These are phyloP conservation scores for Pythium aquatile DNA, from an alignment of 352 stramenopile genomes.

Conservation along the genomic window DNA sequence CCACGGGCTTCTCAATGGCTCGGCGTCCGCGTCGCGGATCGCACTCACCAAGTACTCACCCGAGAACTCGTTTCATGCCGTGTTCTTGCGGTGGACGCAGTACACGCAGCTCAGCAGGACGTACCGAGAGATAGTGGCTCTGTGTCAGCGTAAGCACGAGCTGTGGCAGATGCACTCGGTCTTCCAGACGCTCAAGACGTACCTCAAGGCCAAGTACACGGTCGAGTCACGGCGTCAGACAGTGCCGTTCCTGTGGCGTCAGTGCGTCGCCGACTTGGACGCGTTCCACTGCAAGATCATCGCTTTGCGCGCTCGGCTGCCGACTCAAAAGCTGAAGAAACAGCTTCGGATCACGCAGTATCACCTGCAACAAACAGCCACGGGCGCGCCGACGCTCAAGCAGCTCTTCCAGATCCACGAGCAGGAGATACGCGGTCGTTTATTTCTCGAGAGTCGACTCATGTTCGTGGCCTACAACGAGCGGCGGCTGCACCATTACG, in stretches of 20 bases:
- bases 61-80: constrained; percentile 34
- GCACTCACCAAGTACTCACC: constrained; percentile 30
- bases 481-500: constrained; percentile 64
- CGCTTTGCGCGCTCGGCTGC: constrained; percentile 15
- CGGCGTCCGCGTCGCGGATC: constrained; percentile 17
- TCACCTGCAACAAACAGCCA: constrained; percentile 39
- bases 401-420: constrained; percentile 67
- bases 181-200: constrained; percentile 31
- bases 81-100: constrained; percentile 40
- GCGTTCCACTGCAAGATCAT: constrained; percentile 31
- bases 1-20: constrained; percentile 23
- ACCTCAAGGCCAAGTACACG: constrained; percentile 36
- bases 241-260: constrained; percentile 24
- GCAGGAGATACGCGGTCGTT: constrained; percentile 44
- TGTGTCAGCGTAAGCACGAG: constrained; percentile 20
- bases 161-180: constrained; percentile 27
- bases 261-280: constrained; percentile 27
- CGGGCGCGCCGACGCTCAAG: constrained; percentile 65
- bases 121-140: constrained; percentile 12
- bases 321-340: constrained; percentile 7
- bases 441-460: constrained; percentile 70
- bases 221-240: constrained; percentile 2
- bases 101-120: constrained; percentile 29
- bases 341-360: constrained; percentile 22
- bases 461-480: constrained; percentile 75